These are phyloP conservation scores for Geotrichum cucujoidarum DNA, from an alignment of 1,139 yeast species.

Conservation along the genomic window DNA sequence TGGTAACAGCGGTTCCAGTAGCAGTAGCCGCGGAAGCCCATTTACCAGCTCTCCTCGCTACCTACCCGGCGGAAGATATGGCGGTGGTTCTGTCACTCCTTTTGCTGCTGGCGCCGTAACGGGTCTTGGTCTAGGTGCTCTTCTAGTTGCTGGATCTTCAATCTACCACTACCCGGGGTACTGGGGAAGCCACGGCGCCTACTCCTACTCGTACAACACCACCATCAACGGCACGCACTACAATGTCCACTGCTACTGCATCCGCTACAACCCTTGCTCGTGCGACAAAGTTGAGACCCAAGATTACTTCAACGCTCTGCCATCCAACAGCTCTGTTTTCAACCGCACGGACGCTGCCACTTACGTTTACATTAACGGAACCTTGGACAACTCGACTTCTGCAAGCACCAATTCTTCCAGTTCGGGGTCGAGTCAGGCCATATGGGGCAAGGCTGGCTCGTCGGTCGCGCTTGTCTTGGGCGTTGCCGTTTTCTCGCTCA, in stretches of 20 bases:
- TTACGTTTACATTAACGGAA: constrained; percentile 25
- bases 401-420: not conserved
- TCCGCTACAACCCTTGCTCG: constrained; percentile 26
- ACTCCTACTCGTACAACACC: constrained; percentile 24
- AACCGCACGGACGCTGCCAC: constrained; percentile 8
- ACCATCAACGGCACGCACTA: constrained; percentile 25
- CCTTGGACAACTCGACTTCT: constrained; percentile 20
- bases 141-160: constrained; percentile 16
- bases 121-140: constrained; percentile 23
- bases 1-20: constrained; percentile 14
- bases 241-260: constrained; percentile 27
- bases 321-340: constrained; percentile 18
- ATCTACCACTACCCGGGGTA: constrained; percentile 24
- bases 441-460: constrained; percentile 5
- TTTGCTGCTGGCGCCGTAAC: constrained; percentile 26
- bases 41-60: constrained; percentile 15
- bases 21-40: constrained; percentile 6
- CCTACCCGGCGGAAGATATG: constrained; percentile 23
- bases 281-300: constrained; percentile 24
- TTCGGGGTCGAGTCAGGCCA: too few species aligned
- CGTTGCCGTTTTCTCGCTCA: constrained; percentile 3
- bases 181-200: constrained; percentile 27
- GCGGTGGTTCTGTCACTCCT: constrained; percentile 27
- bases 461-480: constrained; percentile 1
- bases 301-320: constrained; percentile 24